Evolutionary conservation across 352 stramenopile genomes (phyloP), one percentile per base, ranked within the genome.

Genomic region (Globisporangium paroecandrum): DNA sequence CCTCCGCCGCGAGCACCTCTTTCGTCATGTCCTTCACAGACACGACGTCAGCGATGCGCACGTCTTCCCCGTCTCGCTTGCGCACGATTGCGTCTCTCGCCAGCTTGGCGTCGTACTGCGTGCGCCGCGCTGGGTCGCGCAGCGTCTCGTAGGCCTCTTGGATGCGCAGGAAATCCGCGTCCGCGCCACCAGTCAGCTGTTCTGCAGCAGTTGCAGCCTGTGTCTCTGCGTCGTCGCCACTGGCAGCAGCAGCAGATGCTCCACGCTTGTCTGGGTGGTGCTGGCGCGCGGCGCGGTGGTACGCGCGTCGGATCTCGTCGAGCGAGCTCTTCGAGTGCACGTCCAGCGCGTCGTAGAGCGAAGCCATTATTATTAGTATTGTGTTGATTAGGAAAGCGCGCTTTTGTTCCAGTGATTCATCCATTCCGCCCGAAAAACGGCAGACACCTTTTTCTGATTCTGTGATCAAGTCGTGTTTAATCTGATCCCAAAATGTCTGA

Each of bases 131-230:
- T 4, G 67, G 69, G 41, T 79, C 77, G 1, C 84, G 71, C 61
- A 94, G 71, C 63, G 79, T 77, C 64, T 94, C 84, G 66, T 94
- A 94, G 9, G 84, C 85, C 32, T 74, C 77, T 62, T 94, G 84
- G 41, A 90, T 72, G 38, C 72, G 68, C 55, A 89, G 68, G 56
- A 94, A 94, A 15, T 58, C 75, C 18, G 78, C 47, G 13, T 58
- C 75, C 20, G 78, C 47, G 13, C 71, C 60, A 13, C 54, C 47
- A n/a, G 24, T 59, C 56, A 25, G 56, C 20, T 9, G 29, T 24
- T 27, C 58, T 38, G 1, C 24, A 22, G 7, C 41, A n/a, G 41
- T 8, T 9, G 41, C 41, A n/a, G 0, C 38, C 32, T 36, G 32
- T 24, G 10, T 9, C 20, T 49, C 29, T 24, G 54, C 25, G 18